Evolutionary conservation across 1,139 yeast species (phyloP), one percentile per base, ranked within the genome.

Genomic region (Diutina sp.): DNA sequence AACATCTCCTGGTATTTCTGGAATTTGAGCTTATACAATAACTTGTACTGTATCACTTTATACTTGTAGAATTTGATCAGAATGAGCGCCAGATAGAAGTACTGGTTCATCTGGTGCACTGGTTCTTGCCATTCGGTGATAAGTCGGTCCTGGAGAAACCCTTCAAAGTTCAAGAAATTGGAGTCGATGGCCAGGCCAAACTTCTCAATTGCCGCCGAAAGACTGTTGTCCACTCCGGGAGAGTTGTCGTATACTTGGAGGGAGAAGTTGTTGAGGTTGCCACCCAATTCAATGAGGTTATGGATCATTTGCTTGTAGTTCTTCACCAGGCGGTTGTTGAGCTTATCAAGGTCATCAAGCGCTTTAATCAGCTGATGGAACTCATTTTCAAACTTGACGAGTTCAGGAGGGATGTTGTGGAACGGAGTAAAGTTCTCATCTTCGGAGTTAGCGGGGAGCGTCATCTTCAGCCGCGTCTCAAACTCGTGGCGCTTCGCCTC

Each of bases 111-210:
- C 61, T 74, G 79, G 60, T 72, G 69, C 38, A 75, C 68, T 12
- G 78, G 77, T 60, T 77, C 81, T 59, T 76, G 78, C 79, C 79
- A 76, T 56, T 72, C 69, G 1, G 80, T 77, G 7, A 76, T 67
- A 51, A 74, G 69, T 50, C 67, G 65, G 51, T 69, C 65, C 48
- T 68, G 62, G 3, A 73, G 62, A 58, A 74, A 76, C 25, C 72
- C 68, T 62, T 77, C 81, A 57, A 69, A 72, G 60, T 71, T 72
- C 51, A 77, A 65, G 57, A 74, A 77, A 57, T 67, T 71, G 57
- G 71, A 67, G 62, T 77, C 81, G 53, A 76, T 69, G 2, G 78
- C 73, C 7, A 78, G 73, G 1, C 81, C 81, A 62, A 77, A 76
- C 58, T 72, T 74, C 60, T 77, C 81, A 46, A 77, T 69, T 6